A percentile compares a stretch with the other conserved stretches of the same genome.
Conservation (phyloP, 108 stramenopile genomes). For the Nitzschia putrida region DNA sequence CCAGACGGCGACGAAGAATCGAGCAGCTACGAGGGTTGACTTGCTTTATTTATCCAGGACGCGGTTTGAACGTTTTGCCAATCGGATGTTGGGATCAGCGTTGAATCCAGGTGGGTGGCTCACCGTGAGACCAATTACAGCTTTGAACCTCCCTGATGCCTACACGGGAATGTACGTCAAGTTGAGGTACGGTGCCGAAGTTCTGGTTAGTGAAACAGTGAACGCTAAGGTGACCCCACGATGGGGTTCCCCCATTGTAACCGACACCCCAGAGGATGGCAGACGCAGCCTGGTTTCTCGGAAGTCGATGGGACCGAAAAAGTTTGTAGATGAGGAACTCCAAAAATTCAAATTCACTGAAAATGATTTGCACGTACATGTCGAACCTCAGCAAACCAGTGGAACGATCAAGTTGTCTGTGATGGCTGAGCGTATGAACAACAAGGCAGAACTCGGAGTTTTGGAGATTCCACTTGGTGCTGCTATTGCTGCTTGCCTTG, state of each 20-base stretch:
- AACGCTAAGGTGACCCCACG: conserved; percentile 74
- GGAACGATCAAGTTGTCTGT: conserved; percentile 74
- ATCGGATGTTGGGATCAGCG: conserved; percentile 49
- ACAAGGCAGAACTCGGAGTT: conserved; percentile 73
- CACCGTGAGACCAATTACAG: conserved; percentile 76
- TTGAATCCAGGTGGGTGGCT: conserved; percentile 80
- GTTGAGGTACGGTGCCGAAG: conserved; percentile 59
- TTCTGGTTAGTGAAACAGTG: conserved; percentile 49
- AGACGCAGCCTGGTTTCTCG: not conserved
- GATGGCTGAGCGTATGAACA: conserved; percentile 67
- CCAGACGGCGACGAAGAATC: conserved; percentile 14
- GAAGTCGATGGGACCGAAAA: not conserved
- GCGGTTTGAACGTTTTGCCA: conserved; percentile 57
- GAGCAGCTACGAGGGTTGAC: conserved; percentile 24
- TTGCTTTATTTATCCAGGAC: conserved; percentile 35
- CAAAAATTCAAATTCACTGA: conserved; percentile 38
- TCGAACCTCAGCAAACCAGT: conserved; percentile 84
- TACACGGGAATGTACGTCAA: conserved; percentile 77
- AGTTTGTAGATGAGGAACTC: conserved; percentile 5
- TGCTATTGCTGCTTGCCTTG: conserved; percentile 70
- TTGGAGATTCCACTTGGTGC: conserved; percentile 71
- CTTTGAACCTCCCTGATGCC: conserved; percentile 73
- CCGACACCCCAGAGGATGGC: not conserved
- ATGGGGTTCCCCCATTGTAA: conserved; percentile 17
- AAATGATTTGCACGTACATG: conserved; percentile 66